These are phyloP conservation scores for Triglochin maritima DNA, from an alignment of 106 monocot species.

Conservation along the genomic window DNA sequence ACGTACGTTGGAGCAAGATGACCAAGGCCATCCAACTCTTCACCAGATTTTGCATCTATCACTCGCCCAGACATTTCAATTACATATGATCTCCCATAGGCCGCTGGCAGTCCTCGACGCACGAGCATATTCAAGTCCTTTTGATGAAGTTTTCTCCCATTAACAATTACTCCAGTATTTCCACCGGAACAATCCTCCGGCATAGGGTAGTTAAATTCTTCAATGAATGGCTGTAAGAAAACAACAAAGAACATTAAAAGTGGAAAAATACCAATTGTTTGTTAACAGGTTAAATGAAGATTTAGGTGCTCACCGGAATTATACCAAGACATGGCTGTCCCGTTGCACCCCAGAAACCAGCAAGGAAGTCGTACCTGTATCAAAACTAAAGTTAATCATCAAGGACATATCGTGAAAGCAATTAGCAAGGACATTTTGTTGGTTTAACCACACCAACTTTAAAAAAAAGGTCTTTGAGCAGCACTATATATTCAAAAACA, in stretches of 20 bases:
- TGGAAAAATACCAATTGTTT: too few species aligned
- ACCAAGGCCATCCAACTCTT: slow-evolving; percentile 81
- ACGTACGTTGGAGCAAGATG: slow-evolving; percentile 96
- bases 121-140: slow-evolving; percentile 70
- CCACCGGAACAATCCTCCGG: slow-evolving; percentile 69
- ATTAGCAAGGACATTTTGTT: neutral
- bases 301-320: slow-evolving; percentile 47
- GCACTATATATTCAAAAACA: neutral
- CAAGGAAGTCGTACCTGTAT: slow-evolving; percentile 89
- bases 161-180: slow-evolving; percentile 67
- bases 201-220: slow-evolving; percentile 91
- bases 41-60: slow-evolving; percentile 68
- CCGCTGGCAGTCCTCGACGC: slow-evolving; percentile 57
- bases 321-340: slow-evolving; percentile 90
- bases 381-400: neutral
- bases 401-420: neutral
- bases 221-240: slow-evolving; percentile 68
- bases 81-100: slow-evolving; percentile 41
- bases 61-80: slow-evolving; percentile 87
- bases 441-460: too few species aligned
- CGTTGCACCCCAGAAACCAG: slow-evolving; percentile 94
- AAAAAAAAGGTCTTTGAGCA: neutral
- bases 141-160: slow-evolving; percentile 91
- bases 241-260: too few species aligned
- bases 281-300: too few species aligned